Evolutionary conservation across 169 alveolate genomes (phyloP).

Genomic region (Babesia gibsoni): DNA sequence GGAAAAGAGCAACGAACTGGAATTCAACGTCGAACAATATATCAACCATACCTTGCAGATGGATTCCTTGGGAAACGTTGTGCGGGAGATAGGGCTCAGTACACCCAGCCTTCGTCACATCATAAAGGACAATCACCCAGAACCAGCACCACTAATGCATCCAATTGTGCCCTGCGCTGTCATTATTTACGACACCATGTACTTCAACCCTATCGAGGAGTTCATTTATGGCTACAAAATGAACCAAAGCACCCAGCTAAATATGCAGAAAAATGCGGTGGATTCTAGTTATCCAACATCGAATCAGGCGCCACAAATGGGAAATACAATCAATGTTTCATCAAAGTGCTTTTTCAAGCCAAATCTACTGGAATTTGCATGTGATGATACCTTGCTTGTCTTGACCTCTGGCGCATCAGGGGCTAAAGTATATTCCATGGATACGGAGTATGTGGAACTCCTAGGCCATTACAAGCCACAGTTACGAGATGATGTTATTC

Average conservation of each 20-base stretch:
- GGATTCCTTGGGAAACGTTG: slow-evolving; percentile 18
- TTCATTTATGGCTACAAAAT: slow-evolving; percentile 39
- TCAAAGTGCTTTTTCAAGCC: slow-evolving; percentile 11
- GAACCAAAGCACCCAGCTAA: not conserved
- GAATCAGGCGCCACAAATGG: not conserved
- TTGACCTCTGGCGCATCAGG: slow-evolving; percentile 23
- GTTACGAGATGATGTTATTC: not conserved
- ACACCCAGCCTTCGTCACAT: slow-evolving; percentile 21
- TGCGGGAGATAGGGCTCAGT: slow-evolving; percentile 24
- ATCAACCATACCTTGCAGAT: not conserved
- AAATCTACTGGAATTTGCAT: not conserved
- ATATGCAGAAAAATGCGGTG: not conserved
- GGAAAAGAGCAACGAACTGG: slow-evolving; percentile 26
- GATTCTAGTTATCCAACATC: not conserved
- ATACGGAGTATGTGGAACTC: slow-evolving; percentile 39
- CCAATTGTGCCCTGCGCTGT: slow-evolving; percentile 26
- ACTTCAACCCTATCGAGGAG: slow-evolving; percentile 57
- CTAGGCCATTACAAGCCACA: slow-evolving; percentile 37
- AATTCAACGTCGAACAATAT: slow-evolving; percentile 19
- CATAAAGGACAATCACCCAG: slow-evolving; percentile 15
- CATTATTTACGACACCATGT: slow-evolving; percentile 40
- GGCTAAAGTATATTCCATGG: slow-evolving; percentile 27
- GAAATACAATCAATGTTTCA: not conserved
- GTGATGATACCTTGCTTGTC: slow-evolving; percentile 20
- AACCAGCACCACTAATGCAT: not conserved